A percentile compares a stretch with the other conserved stretches of the same genome.
Conservation (phyloP, 2,329 filamentous ascomycete species). For the Talaromyces sp. region DNA sequence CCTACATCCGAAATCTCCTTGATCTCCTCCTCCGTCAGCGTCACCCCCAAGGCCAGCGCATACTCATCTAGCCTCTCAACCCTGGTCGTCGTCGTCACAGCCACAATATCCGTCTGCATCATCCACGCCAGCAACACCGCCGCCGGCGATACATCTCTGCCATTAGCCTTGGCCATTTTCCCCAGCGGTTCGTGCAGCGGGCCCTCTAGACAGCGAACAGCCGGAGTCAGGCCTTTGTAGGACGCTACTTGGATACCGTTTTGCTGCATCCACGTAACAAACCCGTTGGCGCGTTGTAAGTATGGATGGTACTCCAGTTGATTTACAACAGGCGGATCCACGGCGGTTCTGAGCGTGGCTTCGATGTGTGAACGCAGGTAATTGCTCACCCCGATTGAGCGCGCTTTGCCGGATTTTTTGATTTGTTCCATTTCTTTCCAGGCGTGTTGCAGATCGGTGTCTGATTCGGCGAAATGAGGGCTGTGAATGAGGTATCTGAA, state of each 20-base stretch:
- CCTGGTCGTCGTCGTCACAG: not conserved
- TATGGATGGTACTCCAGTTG: slow-evolving; percentile 51
- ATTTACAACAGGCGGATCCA: slow-evolving; percentile 44
- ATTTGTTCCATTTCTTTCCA: slow-evolving; percentile 47
- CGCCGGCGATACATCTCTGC: not conserved
- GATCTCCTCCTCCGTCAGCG: not conserved
- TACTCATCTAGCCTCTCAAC: not conserved
- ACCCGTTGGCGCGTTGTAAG: not conserved
- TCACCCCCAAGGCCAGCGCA: not conserved
- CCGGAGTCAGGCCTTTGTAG: not conserved
- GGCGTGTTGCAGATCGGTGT: slow-evolving; percentile 52
- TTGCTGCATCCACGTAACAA: not conserved
- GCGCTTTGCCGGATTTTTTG: slow-evolving; percentile 37
- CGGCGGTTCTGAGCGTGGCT: slow-evolving; percentile 38
- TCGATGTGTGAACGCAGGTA: slow-evolving; percentile 46
- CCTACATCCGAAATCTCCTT: not conserved
- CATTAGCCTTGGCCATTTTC: not conserved
- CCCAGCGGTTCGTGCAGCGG: not conserved
- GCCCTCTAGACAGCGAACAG: not conserved
- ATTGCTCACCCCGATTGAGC: slow-evolving; percentile 49
- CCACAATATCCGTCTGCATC: not conserved
- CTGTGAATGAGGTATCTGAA: slow-evolving; percentile 20
- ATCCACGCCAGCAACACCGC: not conserved
- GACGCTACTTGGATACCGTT: not conserved
- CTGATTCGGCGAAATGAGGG: slow-evolving; percentile 58